Evolutionary conservation across 345 rosid genomes (phyloP), one percentile per base, ranked within the genome.

Genomic region (Eucalyptus decipiens): DNA sequence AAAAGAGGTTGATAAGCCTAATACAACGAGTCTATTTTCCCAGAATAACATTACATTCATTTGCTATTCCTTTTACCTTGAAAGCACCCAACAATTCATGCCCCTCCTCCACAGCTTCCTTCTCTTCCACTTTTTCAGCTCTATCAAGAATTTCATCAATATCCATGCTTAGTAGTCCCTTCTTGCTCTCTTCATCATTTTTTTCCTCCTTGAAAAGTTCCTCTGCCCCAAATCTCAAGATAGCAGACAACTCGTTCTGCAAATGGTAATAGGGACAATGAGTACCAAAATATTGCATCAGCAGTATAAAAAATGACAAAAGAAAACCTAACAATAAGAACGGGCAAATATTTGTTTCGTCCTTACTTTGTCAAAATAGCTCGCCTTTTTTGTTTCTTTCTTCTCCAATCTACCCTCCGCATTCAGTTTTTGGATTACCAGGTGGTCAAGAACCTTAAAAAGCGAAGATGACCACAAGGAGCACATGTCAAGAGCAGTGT

Each of bases 371-470:
- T 98, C 99, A 94, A 98, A 98, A 87, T 89, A 92, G 90, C 93
- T 93, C 86, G 96, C 99, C 86, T 98, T 98, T 91, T 97, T 98
- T 16, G 99, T 88, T 94, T 98, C 99, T 94, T 97, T 97, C 95
- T 96, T 98, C 94, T 98, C 99, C 93, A 97, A 93, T 92, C 98
- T 95, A 89, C 99, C 99, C 96, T 98, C 99, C 45, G 99, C 99
- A 92, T 98, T 98, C 91, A 98, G 91, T 90, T 98, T 98, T 92
- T 98, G 99, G 92, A 98, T 98, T 89, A 98, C 99, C 95, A 97
- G 93, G 94, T 98, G 99, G 90, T 98, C 99, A 91, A 98, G 99
- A 86, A 97, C 99, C 99, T 98, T 76, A 43, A 86, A 86, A 86
- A 69, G 30, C 26, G 7, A 47, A 83, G 52, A 54, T 40, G 85